Percentiles rank a stretch among this genome's conserved stretches.
These are phyloP conservation scores for Cladosporium cucumerinum DNA, from an alignment of 2,329 filamentous ascomycete genomes.

Conservation along the genomic window DNA sequence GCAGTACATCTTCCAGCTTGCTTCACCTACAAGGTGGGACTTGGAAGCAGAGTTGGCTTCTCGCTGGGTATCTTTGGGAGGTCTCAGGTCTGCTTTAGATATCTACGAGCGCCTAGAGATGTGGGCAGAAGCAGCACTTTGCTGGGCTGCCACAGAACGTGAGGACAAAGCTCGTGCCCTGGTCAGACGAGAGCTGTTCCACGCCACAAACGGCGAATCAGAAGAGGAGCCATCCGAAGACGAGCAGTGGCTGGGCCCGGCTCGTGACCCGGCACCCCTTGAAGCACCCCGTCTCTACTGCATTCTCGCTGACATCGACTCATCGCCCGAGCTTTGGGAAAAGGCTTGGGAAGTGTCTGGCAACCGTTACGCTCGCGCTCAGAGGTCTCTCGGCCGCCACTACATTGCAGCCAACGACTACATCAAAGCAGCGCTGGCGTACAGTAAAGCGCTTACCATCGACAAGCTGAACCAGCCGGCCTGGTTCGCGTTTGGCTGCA, in stretches of 20 bases:
- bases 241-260: constrained; percentile 62
- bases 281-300: constrained; percentile 88
- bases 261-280: constrained; percentile 66
- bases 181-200: constrained; percentile 74
- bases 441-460: constrained; percentile 69
- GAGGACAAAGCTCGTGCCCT: constrained; percentile 80
- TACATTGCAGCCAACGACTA: constrained; percentile 67
- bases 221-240: constrained; percentile 37
- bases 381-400: constrained; percentile 78
- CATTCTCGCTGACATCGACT: constrained; percentile 86
- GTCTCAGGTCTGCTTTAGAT: constrained; percentile 82
- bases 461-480: constrained; percentile 78
- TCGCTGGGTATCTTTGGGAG: constrained; percentile 87
- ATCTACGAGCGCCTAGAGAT: constrained; percentile 92
- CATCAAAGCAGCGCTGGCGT: constrained; percentile 69
- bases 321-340: constrained; percentile 70
- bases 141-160: constrained; percentile 72
- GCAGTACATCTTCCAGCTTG: constrained; percentile 77
- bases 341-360: constrained; percentile 85
- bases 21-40: constrained; percentile 85
- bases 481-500: constrained; percentile 90
- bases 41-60: constrained; percentile 89
- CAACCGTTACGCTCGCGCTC: constrained; percentile 77
- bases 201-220: constrained; percentile 50
- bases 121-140: constrained; percentile 93